These are phyloP conservation scores for Protomyces macrosporus DNA, from an alignment of 1,139 yeast genomes.

Conservation along the genomic window DNA sequence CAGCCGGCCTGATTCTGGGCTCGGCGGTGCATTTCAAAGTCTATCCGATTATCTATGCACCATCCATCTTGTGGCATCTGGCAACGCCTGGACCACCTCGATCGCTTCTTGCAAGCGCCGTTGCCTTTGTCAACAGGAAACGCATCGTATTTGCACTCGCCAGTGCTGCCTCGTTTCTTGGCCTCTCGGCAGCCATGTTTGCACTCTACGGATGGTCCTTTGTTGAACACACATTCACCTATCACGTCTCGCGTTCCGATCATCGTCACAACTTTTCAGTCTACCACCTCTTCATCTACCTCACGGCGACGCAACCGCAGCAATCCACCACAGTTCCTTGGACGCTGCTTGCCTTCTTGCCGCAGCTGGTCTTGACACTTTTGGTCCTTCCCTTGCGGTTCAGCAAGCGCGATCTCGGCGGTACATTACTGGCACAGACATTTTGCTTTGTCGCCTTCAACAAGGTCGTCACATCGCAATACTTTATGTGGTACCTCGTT, in stretches of 20 bases:
- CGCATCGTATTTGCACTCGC: background rate
- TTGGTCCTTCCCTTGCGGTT: slow-evolving; percentile 57
- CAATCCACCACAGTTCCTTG: slow-evolving; percentile 22
- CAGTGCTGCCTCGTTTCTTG: slow-evolving; percentile 5
- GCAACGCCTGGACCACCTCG: slow-evolving; percentile 44
- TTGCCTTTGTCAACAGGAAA: slow-evolving; percentile 1
- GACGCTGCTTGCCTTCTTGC: slow-evolving; percentile 58
- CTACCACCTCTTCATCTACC: slow-evolving; percentile 70
- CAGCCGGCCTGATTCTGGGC: slow-evolving; percentile 64
- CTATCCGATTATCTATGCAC: slow-evolving; percentile 79
- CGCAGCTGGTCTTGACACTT: slow-evolving; percentile 64
- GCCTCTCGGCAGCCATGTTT: slow-evolving; percentile 27
- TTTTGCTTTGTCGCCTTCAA: slow-evolving; percentile 84
- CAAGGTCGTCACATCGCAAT: slow-evolving; percentile 88
- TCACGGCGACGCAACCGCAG: slow-evolving; percentile 5
- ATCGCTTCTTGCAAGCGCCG: background rate
- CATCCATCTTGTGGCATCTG: slow-evolving; percentile 49
- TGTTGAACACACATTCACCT: slow-evolving; percentile 70
- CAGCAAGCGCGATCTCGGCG: slow-evolving; percentile 51
- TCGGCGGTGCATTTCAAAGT: slow-evolving; percentile 82
- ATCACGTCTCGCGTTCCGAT: slow-evolving; percentile 76
- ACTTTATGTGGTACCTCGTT: slow-evolving; percentile 88
- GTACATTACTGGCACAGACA: slow-evolving; percentile 79
- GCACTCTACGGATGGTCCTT: slow-evolving; percentile 22
- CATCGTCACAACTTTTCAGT: slow-evolving; percentile 93